A percentile compares a stretch with the other conserved stretches of the same genome.
Conservation (phyloP, 345 rosid genomes). For the Lagerstroemia speciosa region DNA sequence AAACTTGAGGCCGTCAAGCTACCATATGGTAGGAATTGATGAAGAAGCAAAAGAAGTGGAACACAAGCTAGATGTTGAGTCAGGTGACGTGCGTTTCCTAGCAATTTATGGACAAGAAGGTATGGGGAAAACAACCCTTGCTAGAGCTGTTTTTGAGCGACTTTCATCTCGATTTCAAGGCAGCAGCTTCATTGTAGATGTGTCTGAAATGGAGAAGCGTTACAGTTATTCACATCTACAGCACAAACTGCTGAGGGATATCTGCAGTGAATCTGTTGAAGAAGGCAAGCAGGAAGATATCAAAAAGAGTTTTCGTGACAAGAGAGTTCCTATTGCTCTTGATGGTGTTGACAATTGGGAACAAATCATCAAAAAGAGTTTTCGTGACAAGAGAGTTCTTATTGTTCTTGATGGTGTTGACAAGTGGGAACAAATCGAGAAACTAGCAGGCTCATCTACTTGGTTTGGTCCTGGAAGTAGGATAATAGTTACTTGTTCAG, state of each 20-base stretch:
- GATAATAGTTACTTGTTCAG: not conserved
- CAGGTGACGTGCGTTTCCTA: not conserved
- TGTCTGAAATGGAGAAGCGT: not conserved
- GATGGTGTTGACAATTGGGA: not conserved
- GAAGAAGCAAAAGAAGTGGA: not conserved
- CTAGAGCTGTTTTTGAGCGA: not conserved
- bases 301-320: not conserved
- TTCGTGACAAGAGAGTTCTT: not conserved
- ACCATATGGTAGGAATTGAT: not conserved
- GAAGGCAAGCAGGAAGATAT: not conserved
- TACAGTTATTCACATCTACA: not conserved
- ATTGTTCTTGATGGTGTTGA: not conserved
- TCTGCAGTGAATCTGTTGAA: not conserved
- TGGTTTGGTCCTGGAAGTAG: slow-evolving; percentile 3
- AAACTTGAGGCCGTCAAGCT: not conserved
- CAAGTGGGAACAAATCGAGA: not conserved
- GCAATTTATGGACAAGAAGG: not conserved
- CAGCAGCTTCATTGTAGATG: not conserved
- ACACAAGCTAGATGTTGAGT: not conserved
- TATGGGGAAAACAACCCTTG: not conserved
- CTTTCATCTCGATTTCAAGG: not conserved
- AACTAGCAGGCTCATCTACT: not conserved
- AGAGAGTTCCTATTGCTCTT: not conserved
- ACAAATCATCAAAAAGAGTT: not conserved
- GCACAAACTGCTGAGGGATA: not conserved